phyloP scores from a whole-genome alignment of 306 rosid species.

The Dalbergia oliveri region DNA sequence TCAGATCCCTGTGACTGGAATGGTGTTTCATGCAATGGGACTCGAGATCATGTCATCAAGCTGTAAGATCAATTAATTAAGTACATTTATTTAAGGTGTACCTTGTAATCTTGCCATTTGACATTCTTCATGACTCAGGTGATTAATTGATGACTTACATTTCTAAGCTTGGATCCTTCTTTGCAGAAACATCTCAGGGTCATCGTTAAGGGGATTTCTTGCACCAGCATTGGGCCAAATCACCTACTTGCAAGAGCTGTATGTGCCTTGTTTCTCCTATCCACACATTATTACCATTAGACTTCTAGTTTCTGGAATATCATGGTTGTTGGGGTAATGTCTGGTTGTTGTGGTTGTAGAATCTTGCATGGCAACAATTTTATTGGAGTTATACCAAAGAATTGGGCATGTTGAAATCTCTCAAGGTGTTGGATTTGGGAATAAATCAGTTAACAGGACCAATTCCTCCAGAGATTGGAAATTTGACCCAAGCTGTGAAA shows the following conservation, averaged over 20 bases:
- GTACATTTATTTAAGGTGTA: conserved; percentile 12
- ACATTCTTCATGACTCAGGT: conserved; percentile 33
- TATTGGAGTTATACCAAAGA: conserved; percentile 90
- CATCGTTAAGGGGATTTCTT: conserved; percentile 78
- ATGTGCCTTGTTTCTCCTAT: conserved; percentile 44
- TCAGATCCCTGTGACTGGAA: conserved; percentile 92
- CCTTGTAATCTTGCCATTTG: conserved; percentile 8
- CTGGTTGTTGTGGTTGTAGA: conserved; percentile 59
- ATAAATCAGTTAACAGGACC: conserved; percentile 82
- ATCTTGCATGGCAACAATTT: conserved; percentile 83
- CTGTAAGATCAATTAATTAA: conserved; percentile 67
- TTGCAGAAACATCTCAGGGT: conserved; percentile 85
- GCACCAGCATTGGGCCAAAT: conserved; percentile 84
- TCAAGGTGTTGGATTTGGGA: conserved; percentile 87
- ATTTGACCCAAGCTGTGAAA: conserved; percentile 66
- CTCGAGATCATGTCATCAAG: conserved; percentile 76
- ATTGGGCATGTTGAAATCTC: conserved; percentile 71
- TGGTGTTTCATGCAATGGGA: conserved; percentile 72
- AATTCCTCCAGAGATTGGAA: conserved; percentile 86
- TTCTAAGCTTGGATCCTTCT: conserved; percentile 46
- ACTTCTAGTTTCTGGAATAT: conserved; percentile 3
- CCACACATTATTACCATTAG: background rate
- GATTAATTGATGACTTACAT: conserved; percentile 16
- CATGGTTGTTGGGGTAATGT: conserved; percentile 39
- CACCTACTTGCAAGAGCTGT: conserved; percentile 82